Evolutionary conservation across 306 rosid species (phyloP), one percentile per base, ranked within the genome.

Genomic region (Cucumis hystrix): DNA sequence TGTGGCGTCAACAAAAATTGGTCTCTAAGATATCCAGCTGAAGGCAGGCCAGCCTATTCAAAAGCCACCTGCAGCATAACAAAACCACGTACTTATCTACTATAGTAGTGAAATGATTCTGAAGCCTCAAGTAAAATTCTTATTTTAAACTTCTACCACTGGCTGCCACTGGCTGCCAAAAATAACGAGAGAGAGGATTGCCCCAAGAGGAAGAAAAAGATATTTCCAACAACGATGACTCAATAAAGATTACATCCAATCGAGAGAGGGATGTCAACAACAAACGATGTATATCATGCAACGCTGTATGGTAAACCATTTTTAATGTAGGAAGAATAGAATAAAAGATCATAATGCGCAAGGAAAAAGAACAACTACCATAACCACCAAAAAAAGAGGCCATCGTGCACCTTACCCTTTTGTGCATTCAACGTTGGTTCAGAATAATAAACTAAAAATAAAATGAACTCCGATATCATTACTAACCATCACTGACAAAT

Each of bases 401-500:
- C 60, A 14, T 71, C 40, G 25, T 51, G 15, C 76, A 72, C 15
- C 33, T 40, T 35, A 67, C 55, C n/a, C 52, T 41, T 39, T 11
- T 6, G 75, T 3, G 11, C 8, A 15, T 71, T 54, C 43, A 35
- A 33, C 47, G 35, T 52, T 73, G 54, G 76, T 25, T 52, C 20
- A 67, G 13, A 33, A 49, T 25, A 51, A 15, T 45, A 28, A 71
- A 7, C 41, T 17, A 28, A 54, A 10, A 30, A 73, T 33, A 54
- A 59, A 59, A 21, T 76, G 56, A 58, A 76, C 61, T 37, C 65
- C 73, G 41, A 77, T 51, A 66, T 37, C 47, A 79, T 74, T 75
- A 74, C 87, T 90, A 92, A 95, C 99, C 99, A 83, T 95, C 99
- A 74, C 99, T 85, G 61, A 95, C 89, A 86, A 95, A 95, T 77